phyloP scores from a whole-genome alignment of 78 protist species.

The Dictyostelium firmibasis region DNA sequence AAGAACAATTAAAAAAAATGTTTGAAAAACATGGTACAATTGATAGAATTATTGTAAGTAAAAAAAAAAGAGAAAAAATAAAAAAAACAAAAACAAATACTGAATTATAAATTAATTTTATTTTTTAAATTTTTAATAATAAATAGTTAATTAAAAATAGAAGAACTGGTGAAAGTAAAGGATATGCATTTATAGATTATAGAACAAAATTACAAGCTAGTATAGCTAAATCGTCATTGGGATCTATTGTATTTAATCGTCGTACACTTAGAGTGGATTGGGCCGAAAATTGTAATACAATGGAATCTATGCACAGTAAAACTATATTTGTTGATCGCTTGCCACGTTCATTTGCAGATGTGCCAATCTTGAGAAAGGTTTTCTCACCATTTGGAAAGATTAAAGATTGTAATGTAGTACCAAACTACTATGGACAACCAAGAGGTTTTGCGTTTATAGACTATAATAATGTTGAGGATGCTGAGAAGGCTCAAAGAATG shows the following conservation, averaged over 20 bases:
- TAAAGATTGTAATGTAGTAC: conserved; percentile 50
- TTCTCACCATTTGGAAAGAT: conserved; percentile 65
- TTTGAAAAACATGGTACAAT: conserved; percentile 71
- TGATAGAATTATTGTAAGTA: conserved; percentile 61
- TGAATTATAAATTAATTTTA: neutral
- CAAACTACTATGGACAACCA: conserved; percentile 43
- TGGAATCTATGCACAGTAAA: conserved; percentile 44
- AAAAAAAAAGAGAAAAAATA: neutral
- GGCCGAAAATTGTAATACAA: conserved; percentile 51
- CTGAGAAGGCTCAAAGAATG: conserved; percentile 61
- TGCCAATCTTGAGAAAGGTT: conserved; percentile 10
- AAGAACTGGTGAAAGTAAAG: conserved; percentile 57
- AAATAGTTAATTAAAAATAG: conserved; percentile 40
- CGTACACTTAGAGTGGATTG: conserved; percentile 68
- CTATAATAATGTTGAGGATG: conserved; percentile 41
- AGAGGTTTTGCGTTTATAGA: conserved; percentile 72
- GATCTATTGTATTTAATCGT: conserved; percentile 31
- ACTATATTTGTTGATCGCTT: conserved; percentile 65
- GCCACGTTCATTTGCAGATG: conserved; percentile 20
- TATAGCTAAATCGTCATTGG: conserved; percentile 53
- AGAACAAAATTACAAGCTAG: conserved; percentile 70
- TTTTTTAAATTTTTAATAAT: neutral
- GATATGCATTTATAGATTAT: conserved; percentile 67
- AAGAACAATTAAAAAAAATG: conserved; percentile 44
- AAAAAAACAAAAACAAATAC: neutral